phyloP scores from a whole-genome alignment of 2,329 filamentous ascomycete species.

The Coniochaeta pulveracea region DNA sequence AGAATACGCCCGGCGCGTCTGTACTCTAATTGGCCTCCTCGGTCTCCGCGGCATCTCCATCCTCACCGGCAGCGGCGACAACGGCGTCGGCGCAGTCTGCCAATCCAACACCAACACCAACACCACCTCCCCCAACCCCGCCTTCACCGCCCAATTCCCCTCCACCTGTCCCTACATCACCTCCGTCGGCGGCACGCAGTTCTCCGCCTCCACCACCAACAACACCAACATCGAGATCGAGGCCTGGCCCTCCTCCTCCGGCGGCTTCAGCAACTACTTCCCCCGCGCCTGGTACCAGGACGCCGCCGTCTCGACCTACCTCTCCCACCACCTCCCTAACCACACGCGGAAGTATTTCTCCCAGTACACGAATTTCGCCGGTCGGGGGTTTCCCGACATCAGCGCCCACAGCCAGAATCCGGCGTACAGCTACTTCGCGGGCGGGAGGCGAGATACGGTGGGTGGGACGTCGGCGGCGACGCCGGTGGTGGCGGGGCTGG shows the following conservation, averaged over 20 bases:
- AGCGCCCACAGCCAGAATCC: conserved; percentile 37
- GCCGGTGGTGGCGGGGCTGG: conserved; percentile 41
- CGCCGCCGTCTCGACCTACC: conserved; percentile 24
- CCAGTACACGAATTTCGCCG: conserved; percentile 15
- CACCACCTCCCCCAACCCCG: conserved; percentile 25
- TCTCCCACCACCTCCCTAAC: conserved; percentile 37
- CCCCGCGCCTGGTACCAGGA: conserved; percentile 30
- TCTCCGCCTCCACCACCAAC: conserved; percentile 20
- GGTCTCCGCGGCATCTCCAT: conserved; percentile 52
- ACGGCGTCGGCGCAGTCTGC: conserved; percentile 42
- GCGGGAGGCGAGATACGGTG: conserved; percentile 17
- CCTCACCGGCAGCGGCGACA: conserved; percentile 50
- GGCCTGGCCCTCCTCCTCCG: conserved; percentile 30
- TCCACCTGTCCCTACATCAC: conserved; percentile 57
- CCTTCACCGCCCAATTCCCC: conserved; percentile 51
- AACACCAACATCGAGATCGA: no score
- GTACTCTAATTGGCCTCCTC: conserved; percentile 50
- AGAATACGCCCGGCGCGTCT: conserved; percentile 45
- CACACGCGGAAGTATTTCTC: conserved; percentile 11
- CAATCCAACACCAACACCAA: conserved; percentile 46
- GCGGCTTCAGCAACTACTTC: conserved; percentile 41
- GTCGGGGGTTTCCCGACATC: conserved; percentile 51
- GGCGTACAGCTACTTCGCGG: conserved; percentile 25
- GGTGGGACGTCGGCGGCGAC: conserved; percentile 30
- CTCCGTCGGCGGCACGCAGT: conserved; percentile 45